Conservation (phyloP, 495 filamentous ascomycete genomes). For the Neurospora sp. region DNA sequence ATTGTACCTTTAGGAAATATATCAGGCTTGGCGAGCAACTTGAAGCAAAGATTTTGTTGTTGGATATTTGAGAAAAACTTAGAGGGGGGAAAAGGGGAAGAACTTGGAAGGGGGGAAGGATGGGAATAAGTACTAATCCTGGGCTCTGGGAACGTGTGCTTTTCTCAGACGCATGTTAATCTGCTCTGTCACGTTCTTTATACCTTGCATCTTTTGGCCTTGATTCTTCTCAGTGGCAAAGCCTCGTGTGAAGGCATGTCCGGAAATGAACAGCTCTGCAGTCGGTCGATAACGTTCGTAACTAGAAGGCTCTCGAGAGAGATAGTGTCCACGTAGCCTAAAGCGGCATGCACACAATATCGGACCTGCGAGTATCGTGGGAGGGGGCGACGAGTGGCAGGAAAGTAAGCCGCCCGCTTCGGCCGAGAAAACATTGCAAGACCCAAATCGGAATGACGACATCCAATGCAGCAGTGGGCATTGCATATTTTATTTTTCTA, state of each 20-base stretch:
- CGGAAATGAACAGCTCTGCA: neutral
- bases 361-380: neutral
- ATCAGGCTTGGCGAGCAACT: too few relatives aligned
- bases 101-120: neutral
- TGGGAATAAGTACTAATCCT: neutral
- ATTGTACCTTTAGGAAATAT: too few relatives aligned
- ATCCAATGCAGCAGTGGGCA: neutral
- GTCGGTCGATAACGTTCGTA: neutral
- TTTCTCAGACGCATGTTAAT: neutral
- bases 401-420: neutral
- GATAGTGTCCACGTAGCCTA: neutral
- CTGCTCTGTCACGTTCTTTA: neutral
- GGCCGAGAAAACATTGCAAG: neutral
- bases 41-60: neutral
- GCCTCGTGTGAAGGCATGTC: neutral
- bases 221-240: neutral
- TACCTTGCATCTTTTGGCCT: neutral
- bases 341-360: neutral
- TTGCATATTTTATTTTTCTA: neutral
- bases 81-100: neutral
- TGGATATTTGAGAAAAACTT: neutral
- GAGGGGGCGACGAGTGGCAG: neutral
- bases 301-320: fast-evolving
- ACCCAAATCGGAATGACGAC: neutral
- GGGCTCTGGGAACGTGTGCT: neutral